A percentile compares a stretch with the other conserved stretches of the same genome.
Conservation (phyloP, 129 eudicot species). For the Arctium minus region DNA sequence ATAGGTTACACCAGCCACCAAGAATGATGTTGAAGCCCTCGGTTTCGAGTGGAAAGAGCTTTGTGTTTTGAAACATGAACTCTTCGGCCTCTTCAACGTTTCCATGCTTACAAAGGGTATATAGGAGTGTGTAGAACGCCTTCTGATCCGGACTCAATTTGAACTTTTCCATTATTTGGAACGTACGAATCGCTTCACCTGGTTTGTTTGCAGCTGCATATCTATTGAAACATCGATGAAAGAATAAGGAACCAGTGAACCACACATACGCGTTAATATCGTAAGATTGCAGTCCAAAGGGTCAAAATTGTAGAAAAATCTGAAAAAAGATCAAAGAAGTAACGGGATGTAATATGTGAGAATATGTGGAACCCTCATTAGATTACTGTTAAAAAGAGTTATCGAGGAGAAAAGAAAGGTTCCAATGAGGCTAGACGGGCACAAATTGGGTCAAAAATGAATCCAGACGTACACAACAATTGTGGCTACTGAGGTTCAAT, state of each 20-base stretch:
- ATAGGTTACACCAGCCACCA: constrained; percentile 74
- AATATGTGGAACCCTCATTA: background rate
- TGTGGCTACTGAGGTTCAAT: too few species aligned
- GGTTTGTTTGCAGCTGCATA: constrained; percentile 72
- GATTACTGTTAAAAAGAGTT: background rate
- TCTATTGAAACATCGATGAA: constrained; percentile 31
- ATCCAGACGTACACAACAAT: too few species aligned
- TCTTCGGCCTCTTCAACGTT: constrained; percentile 93
- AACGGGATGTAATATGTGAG: background rate
- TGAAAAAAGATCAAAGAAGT: background rate
- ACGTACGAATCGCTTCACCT: constrained; percentile 69
- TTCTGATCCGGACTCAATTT: constrained; percentile 56
- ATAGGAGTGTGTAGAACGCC: constrained; percentile 57
- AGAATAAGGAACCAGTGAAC: background rate
- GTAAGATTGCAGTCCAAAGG: background rate
- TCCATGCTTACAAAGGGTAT: constrained; percentile 66
- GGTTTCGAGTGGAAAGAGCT: constrained; percentile 78
- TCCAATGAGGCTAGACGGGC: background rate
- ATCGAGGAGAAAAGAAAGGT: background rate
- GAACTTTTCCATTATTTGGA: constrained; percentile 72
- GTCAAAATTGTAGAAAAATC: background rate
- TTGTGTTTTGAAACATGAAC: constrained; percentile 65
- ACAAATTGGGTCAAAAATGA: background rate
- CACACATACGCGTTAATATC: background rate
- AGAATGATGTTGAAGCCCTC: constrained; percentile 86